These are phyloP conservation scores for Fusarium vanettenii DNA, from an alignment of 2,329 filamentous ascomycete genomes.

Conservation along the genomic window DNA sequence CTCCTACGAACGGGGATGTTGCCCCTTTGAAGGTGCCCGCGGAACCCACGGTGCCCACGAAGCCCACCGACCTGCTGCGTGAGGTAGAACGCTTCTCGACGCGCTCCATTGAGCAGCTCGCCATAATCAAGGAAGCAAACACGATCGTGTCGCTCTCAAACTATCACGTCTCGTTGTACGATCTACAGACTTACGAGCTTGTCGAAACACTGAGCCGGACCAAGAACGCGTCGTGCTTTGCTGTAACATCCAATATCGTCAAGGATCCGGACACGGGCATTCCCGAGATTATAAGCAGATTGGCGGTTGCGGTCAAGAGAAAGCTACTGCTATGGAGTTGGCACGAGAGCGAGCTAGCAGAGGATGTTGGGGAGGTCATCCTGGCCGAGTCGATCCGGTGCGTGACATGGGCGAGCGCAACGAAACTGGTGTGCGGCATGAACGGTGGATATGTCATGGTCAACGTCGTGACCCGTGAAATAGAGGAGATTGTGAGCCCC, in stretches of 20 bases:
- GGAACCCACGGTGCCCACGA: slow-evolving; percentile 48
- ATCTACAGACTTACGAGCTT: slow-evolving; percentile 85
- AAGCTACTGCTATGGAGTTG: slow-evolving; percentile 92
- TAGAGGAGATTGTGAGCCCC: slow-evolving; percentile 83
- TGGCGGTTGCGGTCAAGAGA: slow-evolving; percentile 94
- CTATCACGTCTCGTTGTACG: slow-evolving; percentile 88
- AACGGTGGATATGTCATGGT: slow-evolving; percentile 92
- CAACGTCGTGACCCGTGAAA: slow-evolving; percentile 78
- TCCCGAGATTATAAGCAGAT: slow-evolving; percentile 88
- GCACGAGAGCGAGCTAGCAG: slow-evolving; percentile 90
- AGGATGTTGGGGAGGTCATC: slow-evolving; percentile 79
- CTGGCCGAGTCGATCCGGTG: slow-evolving; percentile 87
- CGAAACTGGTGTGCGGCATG: slow-evolving; percentile 88
- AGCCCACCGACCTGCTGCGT: slow-evolving; percentile 84
- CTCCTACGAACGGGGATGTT: slow-evolving; percentile 44
- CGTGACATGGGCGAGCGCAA: slow-evolving; percentile 90
- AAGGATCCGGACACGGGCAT: slow-evolving; percentile 89
- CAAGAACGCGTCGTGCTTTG: slow-evolving; percentile 89
- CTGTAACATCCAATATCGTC: slow-evolving; percentile 94
- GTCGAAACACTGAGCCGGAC: slow-evolving; percentile 84
- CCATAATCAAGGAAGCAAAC: slow-evolving; percentile 94
- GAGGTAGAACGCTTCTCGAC: slow-evolving; percentile 96
- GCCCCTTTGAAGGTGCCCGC: slow-evolving; percentile 46
- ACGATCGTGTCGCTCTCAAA: slow-evolving; percentile 92
- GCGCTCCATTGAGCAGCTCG: slow-evolving; percentile 90